Evolutionary conservation across 176 grass and related monocot species (phyloP).

Genomic region (Carex parvula): DNA sequence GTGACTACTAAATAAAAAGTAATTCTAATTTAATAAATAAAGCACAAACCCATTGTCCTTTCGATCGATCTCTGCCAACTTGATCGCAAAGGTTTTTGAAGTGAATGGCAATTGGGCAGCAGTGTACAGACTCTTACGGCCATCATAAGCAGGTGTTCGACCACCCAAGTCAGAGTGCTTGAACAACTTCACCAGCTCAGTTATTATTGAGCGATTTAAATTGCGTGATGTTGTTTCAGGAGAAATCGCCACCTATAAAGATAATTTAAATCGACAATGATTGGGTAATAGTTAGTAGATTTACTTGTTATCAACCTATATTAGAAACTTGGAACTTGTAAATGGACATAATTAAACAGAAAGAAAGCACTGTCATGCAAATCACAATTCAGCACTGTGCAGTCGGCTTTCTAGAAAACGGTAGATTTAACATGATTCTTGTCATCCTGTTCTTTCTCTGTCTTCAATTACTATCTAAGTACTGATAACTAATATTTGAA

Average conservation of each 20-base stretch:
- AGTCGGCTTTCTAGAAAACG: too few species aligned
- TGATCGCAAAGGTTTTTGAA: conserved; percentile 38
- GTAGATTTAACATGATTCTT: too few species aligned
- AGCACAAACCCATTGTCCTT: conserved; percentile 25
- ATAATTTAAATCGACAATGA: not conserved
- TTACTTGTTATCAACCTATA: too few species aligned
- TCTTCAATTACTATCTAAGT: too few species aligned
- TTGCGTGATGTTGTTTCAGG: conserved; percentile 29
- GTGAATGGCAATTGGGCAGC: conserved; percentile 49
- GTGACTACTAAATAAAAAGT: not conserved
- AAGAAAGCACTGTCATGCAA: not conserved
- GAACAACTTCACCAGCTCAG: conserved; percentile 33
- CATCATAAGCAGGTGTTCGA: conserved; percentile 51
- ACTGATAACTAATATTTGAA: too few species aligned
- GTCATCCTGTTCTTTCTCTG: too few species aligned
- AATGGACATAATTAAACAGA: not conserved
- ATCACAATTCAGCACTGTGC: too few species aligned
- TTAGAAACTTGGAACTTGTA: not conserved
- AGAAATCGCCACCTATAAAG: conserved; percentile 36
- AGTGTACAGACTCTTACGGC: conserved; percentile 47
- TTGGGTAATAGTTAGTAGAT: not conserved
- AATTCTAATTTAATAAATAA: not conserved
- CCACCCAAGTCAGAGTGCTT: conserved; percentile 26
- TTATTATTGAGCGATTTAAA: conserved; percentile 36
- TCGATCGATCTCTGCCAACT: conserved; percentile 24